Base-by-base conservation (phyloP, 2,329 filamentous ascomycete genomes). In the Aspergillus arachidicola region DNA sequence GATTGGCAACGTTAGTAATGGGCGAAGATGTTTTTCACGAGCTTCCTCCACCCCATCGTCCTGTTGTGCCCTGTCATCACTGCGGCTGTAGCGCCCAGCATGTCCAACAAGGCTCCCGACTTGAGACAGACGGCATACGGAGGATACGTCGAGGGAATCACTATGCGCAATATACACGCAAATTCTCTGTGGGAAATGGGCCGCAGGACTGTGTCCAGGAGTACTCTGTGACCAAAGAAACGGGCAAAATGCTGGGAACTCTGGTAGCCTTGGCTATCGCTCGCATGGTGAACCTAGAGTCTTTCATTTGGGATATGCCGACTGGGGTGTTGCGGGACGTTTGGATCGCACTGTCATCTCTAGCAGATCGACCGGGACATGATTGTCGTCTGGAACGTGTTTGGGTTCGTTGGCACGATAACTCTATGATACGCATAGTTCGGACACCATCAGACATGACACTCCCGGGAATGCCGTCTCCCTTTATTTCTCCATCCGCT, bases 261-360 rank as follows among this genome's bases (percentile, higher is more conserved):
- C 80, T 95, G 57, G 91, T 93, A 14, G 91, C 91, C 11, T 80
- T 94, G 67, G 91, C 91, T 14, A 84, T 95, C n/a, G 88, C 89
- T 50, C 89, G 91, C 66, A 95, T 95, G 92, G 82, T 87, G 58
- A 92, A 92, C 71, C 83, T 96, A 45, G 92, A 95, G 77, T 89
- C 88, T 0, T 95, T 95, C 72, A 84, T 92, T 3, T 95, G 92
- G 92, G 92, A 96, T 72, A 94, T 95, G 92, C 92, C 92, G 0
- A 95, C 92, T 0, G 92, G 92, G 1, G 90, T 95, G 21, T 79
- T 93, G 59, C 86, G 91, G 59, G 91, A 94, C 74, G 90, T 94
- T 32, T 95, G 93, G 86, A 86, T 93, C 73, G 89, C 91, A 26
- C 82, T 96, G 54, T 87, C 89, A 1, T 92, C 90, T 6, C 81